phyloP scores from a whole-genome alignment of 352 stramenopile genomes.

The Albugo laibachii region DNA sequence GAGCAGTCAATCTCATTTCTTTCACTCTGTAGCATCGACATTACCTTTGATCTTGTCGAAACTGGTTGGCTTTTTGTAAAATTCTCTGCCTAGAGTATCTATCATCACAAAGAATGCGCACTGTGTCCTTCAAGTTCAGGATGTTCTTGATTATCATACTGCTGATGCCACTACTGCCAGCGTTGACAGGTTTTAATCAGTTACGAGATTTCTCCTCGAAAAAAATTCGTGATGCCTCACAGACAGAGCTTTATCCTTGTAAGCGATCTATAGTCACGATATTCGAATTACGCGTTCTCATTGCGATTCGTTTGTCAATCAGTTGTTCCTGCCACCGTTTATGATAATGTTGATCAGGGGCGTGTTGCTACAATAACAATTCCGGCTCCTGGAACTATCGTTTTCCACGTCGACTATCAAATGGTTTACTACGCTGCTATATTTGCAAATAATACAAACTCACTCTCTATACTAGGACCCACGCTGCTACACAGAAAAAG shows the following conservation, averaged over 20 bases:
- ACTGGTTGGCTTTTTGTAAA: too few relatives aligned
- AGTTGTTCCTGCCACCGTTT: conserved; percentile 9
- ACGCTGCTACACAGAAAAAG: conserved; percentile 29
- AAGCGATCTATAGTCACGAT: neutral
- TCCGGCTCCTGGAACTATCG: conserved; percentile 19
- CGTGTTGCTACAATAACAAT: conserved; percentile 17
- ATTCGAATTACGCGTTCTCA: neutral
- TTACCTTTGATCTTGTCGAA: too few relatives aligned
- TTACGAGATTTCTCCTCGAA: neutral
- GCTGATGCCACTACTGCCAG: neutral
- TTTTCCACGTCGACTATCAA: conserved; percentile 25
- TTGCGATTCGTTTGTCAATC: neutral
- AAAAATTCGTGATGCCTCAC: neutral
- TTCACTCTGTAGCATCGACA: too few relatives aligned
- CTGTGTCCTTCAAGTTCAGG: neutral
- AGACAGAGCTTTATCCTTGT: neutral
- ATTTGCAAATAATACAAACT: neutral
- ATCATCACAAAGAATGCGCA: neutral
- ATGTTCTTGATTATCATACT: neutral
- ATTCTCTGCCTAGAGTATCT: too few relatives aligned
- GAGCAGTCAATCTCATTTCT: too few relatives aligned
- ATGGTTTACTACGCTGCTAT: neutral
- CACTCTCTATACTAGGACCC: conserved; percentile 15
- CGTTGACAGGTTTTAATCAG: neutral
- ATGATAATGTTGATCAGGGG: conserved; percentile 30